Percentiles rank a stretch among this genome's conserved stretches.
Conservation (phyloP, 2,329 filamentous ascomycete genomes). For the Claviceps purpurea region DNA sequence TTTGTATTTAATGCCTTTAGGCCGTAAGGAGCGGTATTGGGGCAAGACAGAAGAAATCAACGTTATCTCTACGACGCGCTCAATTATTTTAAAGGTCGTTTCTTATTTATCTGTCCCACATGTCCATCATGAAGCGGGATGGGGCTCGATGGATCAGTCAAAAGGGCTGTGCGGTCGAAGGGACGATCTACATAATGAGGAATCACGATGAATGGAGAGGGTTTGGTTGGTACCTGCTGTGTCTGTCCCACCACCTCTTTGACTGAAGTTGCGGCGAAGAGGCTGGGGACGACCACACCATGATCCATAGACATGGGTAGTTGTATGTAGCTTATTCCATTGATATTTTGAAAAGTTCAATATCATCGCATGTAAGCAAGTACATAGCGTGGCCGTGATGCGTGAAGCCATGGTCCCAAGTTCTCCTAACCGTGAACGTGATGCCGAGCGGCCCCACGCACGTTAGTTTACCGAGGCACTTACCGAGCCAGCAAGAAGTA, state of each 20-base stretch:
- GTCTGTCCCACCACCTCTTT: background rate
- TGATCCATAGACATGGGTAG: background rate
- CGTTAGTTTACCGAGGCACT: background rate
- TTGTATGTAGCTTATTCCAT: background rate
- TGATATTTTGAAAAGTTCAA: background rate
- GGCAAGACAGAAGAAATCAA: too few species aligned
- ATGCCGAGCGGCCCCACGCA: too few species aligned
- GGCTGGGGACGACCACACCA: background rate
- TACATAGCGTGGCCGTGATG: background rate
- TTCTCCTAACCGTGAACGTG: background rate
- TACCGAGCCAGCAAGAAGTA: background rate
- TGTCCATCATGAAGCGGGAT: slow-evolving; percentile 1
- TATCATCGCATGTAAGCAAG: background rate
- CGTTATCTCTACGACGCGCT: background rate
- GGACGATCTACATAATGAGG: background rate
- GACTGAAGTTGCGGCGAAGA: background rate
- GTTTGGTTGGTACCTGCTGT: background rate
- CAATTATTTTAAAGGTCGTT: background rate
- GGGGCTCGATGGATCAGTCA: background rate
- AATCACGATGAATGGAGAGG: background rate
- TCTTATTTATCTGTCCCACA: background rate
- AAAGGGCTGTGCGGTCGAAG: background rate
- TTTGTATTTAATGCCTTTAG: too few species aligned
- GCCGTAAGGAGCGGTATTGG: too few species aligned
- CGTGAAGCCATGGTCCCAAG: background rate